Base-by-base conservation (phyloP, 768 basidiomycete species). In the Arthromyces matolae region DNA sequence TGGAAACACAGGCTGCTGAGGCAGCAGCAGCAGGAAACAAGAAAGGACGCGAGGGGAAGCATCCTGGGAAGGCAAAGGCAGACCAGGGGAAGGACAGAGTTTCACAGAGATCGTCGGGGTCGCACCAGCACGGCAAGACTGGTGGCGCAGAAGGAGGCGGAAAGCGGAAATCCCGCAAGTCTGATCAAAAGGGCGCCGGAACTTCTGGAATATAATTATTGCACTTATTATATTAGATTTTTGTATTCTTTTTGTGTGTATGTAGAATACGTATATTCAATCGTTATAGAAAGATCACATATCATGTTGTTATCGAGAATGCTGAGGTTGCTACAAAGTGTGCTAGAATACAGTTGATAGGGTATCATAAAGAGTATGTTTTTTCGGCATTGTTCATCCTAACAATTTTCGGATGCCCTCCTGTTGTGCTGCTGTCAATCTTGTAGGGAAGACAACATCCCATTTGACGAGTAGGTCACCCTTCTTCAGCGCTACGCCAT, bases 401-500 rank as follows among this genome's bases (percentile, higher is more conserved):
- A 89, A 60, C 28, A 89, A 76, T 64, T 84, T 89, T 64, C 80
- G 73, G 27, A 96, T 60, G 0, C 79, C 88, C 61, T 91, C 87
- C 69, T 87, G 90, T 71, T 97, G 93, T 14, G 76, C 68, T 2
- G 79, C 67, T 9, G 88, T 86, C 50, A 97, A 63, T 37, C 78
- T 71, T 23, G 80, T 77, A 0, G 95, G 95, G 77, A 97, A 94
- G 20, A 80, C 73, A 18, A 95, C 78, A 33, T 95, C 80, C 89
- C 86, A 91, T 52, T 77, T 79, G 39, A 95, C 76, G 40, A 89
- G 71, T 42, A 97, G 64, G 67, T 97, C 90, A 1, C 95, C 95
- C 68, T 89, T 91, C 52, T 71, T 79, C 68, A 75, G 78, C 48
- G 71, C 71, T 34, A 71, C 73, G 14, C 83, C 84, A 50, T 84